Evolutionary conservation across 352 stramenopile genomes (phyloP).

Genomic region (Phytophthora cactorum): DNA sequence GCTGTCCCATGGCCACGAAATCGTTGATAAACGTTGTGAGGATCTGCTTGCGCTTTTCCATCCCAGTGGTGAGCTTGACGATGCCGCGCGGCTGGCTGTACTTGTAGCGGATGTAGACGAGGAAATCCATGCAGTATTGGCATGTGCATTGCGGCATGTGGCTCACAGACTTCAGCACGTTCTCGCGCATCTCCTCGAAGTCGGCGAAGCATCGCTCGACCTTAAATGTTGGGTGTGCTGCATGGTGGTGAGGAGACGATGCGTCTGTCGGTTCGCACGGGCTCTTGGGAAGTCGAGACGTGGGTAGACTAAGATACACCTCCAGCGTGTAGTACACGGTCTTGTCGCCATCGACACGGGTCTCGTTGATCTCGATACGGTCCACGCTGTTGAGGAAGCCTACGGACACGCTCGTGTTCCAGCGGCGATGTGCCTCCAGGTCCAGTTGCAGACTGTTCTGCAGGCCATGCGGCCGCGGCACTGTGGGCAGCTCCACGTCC

Average conservation of each 20-base stretch:
- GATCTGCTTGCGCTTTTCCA: slow-evolving; percentile 39
- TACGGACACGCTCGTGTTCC: slow-evolving; percentile 36
- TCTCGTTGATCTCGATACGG: slow-evolving; percentile 49
- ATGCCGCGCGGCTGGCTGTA: slow-evolving; percentile 40
- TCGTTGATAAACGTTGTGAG: slow-evolving; percentile 45
- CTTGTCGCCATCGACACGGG: slow-evolving; percentile 23
- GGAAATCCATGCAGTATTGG: slow-evolving; percentile 46
- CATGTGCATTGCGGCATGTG: slow-evolving; percentile 44
- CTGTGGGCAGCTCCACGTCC: slow-evolving; percentile 18
- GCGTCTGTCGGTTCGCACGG: background rate
- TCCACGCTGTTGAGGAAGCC: slow-evolving; percentile 58
- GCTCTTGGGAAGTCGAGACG: slow-evolving; percentile 47
- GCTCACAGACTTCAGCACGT: slow-evolving; percentile 42
- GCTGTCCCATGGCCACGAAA: slow-evolving; percentile 45
- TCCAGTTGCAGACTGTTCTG: slow-evolving; percentile 32
- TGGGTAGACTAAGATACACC: slow-evolving; percentile 54
- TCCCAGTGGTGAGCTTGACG: slow-evolving; percentile 36
- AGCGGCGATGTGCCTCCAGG: slow-evolving; percentile 46
- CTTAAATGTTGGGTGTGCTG: slow-evolving; percentile 39
- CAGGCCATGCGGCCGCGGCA: slow-evolving; percentile 27
- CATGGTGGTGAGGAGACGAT: background rate
- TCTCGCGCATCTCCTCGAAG: slow-evolving; percentile 54
- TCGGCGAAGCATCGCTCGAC: slow-evolving; percentile 59
- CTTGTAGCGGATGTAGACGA: slow-evolving; percentile 53
- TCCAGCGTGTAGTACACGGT: slow-evolving; percentile 54